These are phyloP conservation scores for Xylaria castorea DNA, from an alignment of 495 filamentous ascomycete genomes.

Conservation along the genomic window DNA sequence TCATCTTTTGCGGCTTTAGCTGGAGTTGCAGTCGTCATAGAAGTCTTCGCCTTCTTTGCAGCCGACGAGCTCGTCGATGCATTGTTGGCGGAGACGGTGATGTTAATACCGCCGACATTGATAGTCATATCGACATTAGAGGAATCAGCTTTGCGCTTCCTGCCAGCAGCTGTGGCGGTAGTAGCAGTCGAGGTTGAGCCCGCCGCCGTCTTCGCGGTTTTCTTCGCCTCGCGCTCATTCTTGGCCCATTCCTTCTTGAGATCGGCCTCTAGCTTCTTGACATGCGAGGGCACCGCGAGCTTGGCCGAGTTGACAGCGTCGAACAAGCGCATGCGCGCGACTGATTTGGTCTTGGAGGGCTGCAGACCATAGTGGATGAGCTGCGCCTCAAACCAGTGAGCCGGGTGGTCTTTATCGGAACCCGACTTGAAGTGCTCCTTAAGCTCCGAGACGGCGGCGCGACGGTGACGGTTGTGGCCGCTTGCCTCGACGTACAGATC, in stretches of 20 bases:
- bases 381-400: slow-evolving; percentile 65
- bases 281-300: slow-evolving; percentile 36
- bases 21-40: slow-evolving; percentile 27
- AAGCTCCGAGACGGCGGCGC: slow-evolving; percentile 56
- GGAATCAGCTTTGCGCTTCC: slow-evolving; percentile 45
- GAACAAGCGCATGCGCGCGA: slow-evolving; percentile 61
- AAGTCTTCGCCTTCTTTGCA: slow-evolving; percentile 32
- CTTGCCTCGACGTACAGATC: slow-evolving; percentile 57
- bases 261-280: slow-evolving; percentile 55
- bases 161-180: slow-evolving; percentile 25
- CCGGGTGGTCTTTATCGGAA: slow-evolving; percentile 53
- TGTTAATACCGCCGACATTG: slow-evolving; percentile 34
- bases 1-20: slow-evolving; percentile 25
- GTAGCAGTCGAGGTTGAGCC: not conserved
- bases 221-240: slow-evolving; percentile 54
- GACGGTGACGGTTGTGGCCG: slow-evolving; percentile 57
- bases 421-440: slow-evolving; percentile 49
- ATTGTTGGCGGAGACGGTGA: slow-evolving; percentile 34
- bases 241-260: slow-evolving; percentile 61
- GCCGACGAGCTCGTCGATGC: slow-evolving; percentile 10
- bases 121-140: slow-evolving; percentile 33
- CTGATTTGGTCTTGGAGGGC: slow-evolving; percentile 59
- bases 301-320: slow-evolving; percentile 55
- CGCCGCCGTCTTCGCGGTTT: slow-evolving; percentile 34
- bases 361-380: slow-evolving; percentile 64